These are phyloP conservation scores for Vigna unguiculata DNA, from an alignment of 306 rosid genomes.

Conservation along the genomic window DNA sequence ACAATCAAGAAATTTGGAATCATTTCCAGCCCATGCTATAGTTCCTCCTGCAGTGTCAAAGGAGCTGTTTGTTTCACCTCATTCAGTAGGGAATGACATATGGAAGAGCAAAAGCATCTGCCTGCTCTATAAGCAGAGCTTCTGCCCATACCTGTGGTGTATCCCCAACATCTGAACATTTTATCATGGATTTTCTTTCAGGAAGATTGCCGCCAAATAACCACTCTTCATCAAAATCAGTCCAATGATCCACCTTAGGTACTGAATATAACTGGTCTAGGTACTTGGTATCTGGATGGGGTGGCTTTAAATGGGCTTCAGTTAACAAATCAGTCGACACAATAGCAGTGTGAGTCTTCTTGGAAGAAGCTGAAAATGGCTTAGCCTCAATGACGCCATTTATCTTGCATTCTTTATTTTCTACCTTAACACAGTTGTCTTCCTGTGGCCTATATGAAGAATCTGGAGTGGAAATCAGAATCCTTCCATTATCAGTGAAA, in stretches of 20 bases:
- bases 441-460: slow-evolving; percentile 56
- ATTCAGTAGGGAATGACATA: slow-evolving; percentile 89
- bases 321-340: slow-evolving; percentile 48
- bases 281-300: slow-evolving; percentile 83
- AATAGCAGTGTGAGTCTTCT: slow-evolving; percentile 45
- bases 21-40: slow-evolving; percentile 43
- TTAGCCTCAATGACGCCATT: slow-evolving; percentile 71
- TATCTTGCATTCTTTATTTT: slow-evolving; percentile 57
- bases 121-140: slow-evolving; percentile 68
- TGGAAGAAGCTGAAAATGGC: slow-evolving; percentile 49
- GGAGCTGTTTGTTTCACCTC: slow-evolving; percentile 44
- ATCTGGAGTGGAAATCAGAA: slow-evolving; percentile 51
- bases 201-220: slow-evolving; percentile 56
- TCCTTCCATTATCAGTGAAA: slow-evolving; percentile 71
- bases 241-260: slow-evolving; percentile 67
- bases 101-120: slow-evolving; percentile 78
- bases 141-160: slow-evolving; percentile 84
- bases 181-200: slow-evolving; percentile 51
- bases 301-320: slow-evolving; percentile 54
- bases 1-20: slow-evolving; percentile 46
- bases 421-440: slow-evolving; percentile 54
- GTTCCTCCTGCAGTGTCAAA: slow-evolving; percentile 38
- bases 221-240: slow-evolving; percentile 77
- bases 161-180: slow-evolving; percentile 53
- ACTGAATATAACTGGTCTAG: slow-evolving; percentile 66